Percentiles rank a stretch among this genome's conserved stretches.
Evolutionary conservation across 2,329 filamentous ascomycete genomes (phyloP).

Genomic region (Lachnellula hyalina): DNA sequence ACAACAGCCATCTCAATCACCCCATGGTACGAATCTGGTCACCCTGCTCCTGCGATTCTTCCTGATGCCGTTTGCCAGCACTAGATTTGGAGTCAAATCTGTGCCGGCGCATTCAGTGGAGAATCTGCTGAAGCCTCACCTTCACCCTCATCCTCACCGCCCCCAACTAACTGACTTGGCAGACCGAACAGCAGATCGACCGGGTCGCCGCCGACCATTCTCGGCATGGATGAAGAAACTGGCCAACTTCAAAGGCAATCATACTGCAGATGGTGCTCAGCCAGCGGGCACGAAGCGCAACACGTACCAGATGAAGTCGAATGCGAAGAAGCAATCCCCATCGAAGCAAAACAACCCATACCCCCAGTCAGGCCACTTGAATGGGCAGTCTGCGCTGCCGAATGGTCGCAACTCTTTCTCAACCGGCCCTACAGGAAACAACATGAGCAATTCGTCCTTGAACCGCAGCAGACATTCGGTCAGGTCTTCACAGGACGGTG

Average conservation of each 20-base stretch:
- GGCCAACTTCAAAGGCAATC: slow-evolving; percentile 71
- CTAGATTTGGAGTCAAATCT: slow-evolving; percentile 3
- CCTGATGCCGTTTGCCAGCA: slow-evolving; percentile 4
- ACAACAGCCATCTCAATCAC: slow-evolving; percentile 34
- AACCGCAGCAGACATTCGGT: slow-evolving; percentile 55
- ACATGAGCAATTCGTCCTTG: slow-evolving; percentile 47
- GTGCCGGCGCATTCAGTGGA: background rate
- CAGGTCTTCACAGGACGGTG: slow-evolving; percentile 55
- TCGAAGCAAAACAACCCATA: slow-evolving; percentile 75
- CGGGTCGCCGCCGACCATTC: slow-evolving; percentile 75
- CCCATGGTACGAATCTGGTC: slow-evolving; percentile 37
- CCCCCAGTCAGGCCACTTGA: slow-evolving; percentile 66
- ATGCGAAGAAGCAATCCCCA: slow-evolving; percentile 52
- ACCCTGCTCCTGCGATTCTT: slow-evolving; percentile 1
- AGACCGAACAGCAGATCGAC: slow-evolving; percentile 61
- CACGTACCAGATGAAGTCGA: slow-evolving; percentile 36
- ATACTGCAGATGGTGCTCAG: slow-evolving; percentile 48
- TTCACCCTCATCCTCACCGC: background rate
- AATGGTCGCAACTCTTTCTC: slow-evolving; percentile 51
- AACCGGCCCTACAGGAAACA: slow-evolving; percentile 47
- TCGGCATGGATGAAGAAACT: slow-evolving; percentile 92
- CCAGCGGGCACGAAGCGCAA: slow-evolving; percentile 38
- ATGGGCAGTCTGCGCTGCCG: slow-evolving; percentile 27
- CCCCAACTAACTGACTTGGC: slow-evolving; percentile 29
- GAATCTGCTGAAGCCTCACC: background rate